A percentile compares a stretch with the other conserved stretches of the same genome.
phyloP scores from a whole-genome alignment of 164 flowering plant species.

The Magnolia officinalis region DNA sequence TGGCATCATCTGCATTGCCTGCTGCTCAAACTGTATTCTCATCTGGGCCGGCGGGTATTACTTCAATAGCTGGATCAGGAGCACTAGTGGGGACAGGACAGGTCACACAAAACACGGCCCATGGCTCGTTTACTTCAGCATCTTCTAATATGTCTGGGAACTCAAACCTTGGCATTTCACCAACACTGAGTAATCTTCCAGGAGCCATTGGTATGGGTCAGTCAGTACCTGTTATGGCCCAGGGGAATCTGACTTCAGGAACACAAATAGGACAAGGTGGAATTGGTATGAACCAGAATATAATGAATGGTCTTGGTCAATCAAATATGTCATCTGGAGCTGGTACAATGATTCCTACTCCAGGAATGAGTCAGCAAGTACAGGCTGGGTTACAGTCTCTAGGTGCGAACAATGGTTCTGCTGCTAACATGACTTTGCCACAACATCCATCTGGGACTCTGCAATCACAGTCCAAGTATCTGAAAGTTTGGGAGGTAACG shows the following conservation, averaged over 20 bases:
- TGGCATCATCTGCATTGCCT: constrained; percentile 60
- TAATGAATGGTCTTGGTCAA: constrained; percentile 52
- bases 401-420: constrained; percentile 43
- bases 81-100: constrained; percentile 50
- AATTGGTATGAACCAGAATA: constrained; percentile 59
- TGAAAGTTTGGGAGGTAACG: constrained; percentile 92
- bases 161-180: constrained; percentile 59
- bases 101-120: constrained; percentile 51
- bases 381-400: constrained; percentile 62
- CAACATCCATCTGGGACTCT: constrained; percentile 57
- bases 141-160: constrained; percentile 55
- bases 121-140: constrained; percentile 52
- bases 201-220: constrained; percentile 62
- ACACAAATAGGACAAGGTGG: constrained; percentile 68
- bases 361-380: constrained; percentile 71
- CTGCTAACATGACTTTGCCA: constrained; percentile 53
- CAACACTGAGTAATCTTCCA: constrained; percentile 59
- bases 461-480: constrained; percentile 77
- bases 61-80: constrained; percentile 58
- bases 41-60: constrained; percentile 54
- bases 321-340: constrained; percentile 53
- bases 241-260: constrained; percentile 57
- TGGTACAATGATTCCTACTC: constrained; percentile 87
- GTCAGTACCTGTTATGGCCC: constrained; percentile 53
- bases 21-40: constrained; percentile 59